These are phyloP conservation scores for Nakazawaea peltata DNA, from an alignment of 805 yeast species.

Conservation along the genomic window DNA sequence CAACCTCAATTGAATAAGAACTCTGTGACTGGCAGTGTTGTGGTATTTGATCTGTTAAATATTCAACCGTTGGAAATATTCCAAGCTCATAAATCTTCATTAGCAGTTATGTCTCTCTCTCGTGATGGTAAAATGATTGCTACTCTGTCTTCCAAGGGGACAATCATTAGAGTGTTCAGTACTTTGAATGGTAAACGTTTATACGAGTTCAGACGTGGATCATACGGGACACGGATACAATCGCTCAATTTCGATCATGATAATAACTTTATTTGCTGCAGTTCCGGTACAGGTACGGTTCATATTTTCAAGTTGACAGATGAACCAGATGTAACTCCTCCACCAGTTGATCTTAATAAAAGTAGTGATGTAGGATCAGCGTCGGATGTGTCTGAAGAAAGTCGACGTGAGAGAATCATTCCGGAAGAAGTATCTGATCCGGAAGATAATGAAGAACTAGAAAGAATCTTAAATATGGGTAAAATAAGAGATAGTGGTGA, in stretches of 20 bases:
- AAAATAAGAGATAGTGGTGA: slow-evolving; percentile 2
- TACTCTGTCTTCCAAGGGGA: slow-evolving; percentile 86
- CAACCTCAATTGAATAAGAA: slow-evolving; percentile 1
- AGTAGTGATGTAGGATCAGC: slow-evolving; percentile 20
- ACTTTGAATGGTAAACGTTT: slow-evolving; percentile 55
- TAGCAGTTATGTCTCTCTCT: slow-evolving; percentile 63
- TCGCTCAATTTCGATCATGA: slow-evolving; percentile 71
- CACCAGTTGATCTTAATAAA: slow-evolving; percentile 15
- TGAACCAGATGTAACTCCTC: slow-evolving; percentile 19
- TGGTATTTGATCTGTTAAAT: slow-evolving; percentile 69
- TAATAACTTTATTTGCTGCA: slow-evolving; percentile 66
- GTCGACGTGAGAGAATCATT: slow-evolving; percentile 15
- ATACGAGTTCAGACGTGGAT: slow-evolving; percentile 75
- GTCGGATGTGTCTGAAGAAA: slow-evolving; percentile 25
- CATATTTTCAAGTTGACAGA: slow-evolving; percentile 72
- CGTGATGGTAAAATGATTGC: slow-evolving; percentile 76
- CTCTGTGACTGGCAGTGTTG: slow-evolving; percentile 55
- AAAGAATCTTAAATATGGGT: slow-evolving; percentile 5
- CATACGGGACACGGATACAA: slow-evolving; percentile 74
- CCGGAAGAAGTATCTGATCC: slow-evolving; percentile 5
- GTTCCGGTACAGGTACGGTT: slow-evolving; percentile 85
- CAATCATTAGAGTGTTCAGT: slow-evolving; percentile 76
- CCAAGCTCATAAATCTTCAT: slow-evolving; percentile 76
- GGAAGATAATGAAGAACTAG: slow-evolving; percentile 6
- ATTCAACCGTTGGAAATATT: slow-evolving; percentile 73